phyloP scores from a whole-genome alignment of 208 protist species.

The Endotrypanum monterogeii region DNA sequence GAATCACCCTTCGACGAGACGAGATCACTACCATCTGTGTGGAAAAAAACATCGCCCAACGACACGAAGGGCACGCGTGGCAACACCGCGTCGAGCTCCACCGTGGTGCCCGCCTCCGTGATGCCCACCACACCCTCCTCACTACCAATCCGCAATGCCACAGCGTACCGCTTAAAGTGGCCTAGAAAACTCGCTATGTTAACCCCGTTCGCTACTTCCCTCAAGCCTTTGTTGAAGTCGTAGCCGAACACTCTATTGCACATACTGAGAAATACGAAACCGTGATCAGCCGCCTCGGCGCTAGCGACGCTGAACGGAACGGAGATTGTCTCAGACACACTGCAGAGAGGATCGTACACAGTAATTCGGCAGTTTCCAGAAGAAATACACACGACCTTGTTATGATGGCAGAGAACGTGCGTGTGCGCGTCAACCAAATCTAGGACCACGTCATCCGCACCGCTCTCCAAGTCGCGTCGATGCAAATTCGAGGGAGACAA shows the following conservation, averaged over 20 bases:
- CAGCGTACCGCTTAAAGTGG: slow-evolving; percentile 40
- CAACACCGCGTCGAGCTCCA: slow-evolving; percentile 15
- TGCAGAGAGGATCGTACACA: slow-evolving; percentile 62
- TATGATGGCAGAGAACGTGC: slow-evolving; percentile 51
- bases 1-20: slow-evolving; percentile 22
- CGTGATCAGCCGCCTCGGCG: slow-evolving; percentile 58
- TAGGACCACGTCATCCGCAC: slow-evolving; percentile 10
- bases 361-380: slow-evolving; percentile 31
- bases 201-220: slow-evolving; percentile 22
- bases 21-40: slow-evolving; percentile 5
- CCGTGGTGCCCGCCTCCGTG: slow-evolving; percentile 29
- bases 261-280: slow-evolving; percentile 64
- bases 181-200: slow-evolving; percentile 35
- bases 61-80: slow-evolving; percentile 8
- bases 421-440: slow-evolving; percentile 28
- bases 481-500: slow-evolving; percentile 22
- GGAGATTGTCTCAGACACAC: slow-evolving; percentile 45
- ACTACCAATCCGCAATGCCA: slow-evolving; percentile 20
- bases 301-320: slow-evolving; percentile 35
- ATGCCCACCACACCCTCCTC: slow-evolving; percentile 19
- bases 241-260: slow-evolving; percentile 50
- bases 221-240: slow-evolving; percentile 70
- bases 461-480: slow-evolving; percentile 20
- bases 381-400: slow-evolving; percentile 59
- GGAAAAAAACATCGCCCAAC: slow-evolving; percentile 27